Conservation (phyloP, 1,284 basidiomycete genomes). For the Lignosus rhinocerotis region DNA sequence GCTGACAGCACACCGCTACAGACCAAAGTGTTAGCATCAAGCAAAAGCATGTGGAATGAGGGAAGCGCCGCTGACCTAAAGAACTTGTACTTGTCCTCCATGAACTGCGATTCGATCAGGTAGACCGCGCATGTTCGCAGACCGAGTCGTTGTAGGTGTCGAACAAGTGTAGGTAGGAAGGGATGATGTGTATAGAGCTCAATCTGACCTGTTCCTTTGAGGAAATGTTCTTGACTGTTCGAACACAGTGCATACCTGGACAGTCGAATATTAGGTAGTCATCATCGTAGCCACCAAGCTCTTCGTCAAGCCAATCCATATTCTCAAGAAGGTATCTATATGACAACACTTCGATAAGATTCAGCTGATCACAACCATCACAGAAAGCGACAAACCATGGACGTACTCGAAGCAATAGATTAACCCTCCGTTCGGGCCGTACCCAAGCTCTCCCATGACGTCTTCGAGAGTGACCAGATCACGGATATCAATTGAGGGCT, state of each 20-base stretch:
- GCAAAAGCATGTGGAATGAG: background rate
- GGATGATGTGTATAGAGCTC: constrained; percentile 99
- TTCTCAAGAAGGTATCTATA: constrained; percentile 92
- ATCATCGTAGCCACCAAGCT: constrained; percentile 91
- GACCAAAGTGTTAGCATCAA: background rate
- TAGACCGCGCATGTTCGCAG: constrained; percentile 86
- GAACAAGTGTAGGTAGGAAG: constrained; percentile 88
- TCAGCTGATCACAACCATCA: constrained; percentile 51
- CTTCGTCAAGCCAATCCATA: constrained; percentile 99
- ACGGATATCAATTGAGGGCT: constrained; percentile 92
- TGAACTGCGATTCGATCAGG: constrained; percentile 96
- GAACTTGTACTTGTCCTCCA: constrained; percentile 98
- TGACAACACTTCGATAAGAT: background rate
- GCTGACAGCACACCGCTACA: constrained; percentile 92
- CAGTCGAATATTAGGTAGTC: constrained; percentile 99
- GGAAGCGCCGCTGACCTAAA: constrained; percentile 62
- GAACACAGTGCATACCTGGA: constrained; percentile 62
- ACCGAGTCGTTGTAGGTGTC: constrained; percentile 67
- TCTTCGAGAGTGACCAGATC: constrained; percentile 94
- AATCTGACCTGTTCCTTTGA: constrained; percentile 78
- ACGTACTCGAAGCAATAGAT: constrained; percentile 97
- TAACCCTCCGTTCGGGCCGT: constrained; percentile 96
- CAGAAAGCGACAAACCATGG: background rate
- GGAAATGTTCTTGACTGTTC: background rate
- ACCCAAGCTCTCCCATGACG: constrained; percentile 94